A percentile compares a stretch with the other conserved stretches of the same genome.
Conservation (phyloP, 805 yeast species). For the Ogataea trehalophila region DNA sequence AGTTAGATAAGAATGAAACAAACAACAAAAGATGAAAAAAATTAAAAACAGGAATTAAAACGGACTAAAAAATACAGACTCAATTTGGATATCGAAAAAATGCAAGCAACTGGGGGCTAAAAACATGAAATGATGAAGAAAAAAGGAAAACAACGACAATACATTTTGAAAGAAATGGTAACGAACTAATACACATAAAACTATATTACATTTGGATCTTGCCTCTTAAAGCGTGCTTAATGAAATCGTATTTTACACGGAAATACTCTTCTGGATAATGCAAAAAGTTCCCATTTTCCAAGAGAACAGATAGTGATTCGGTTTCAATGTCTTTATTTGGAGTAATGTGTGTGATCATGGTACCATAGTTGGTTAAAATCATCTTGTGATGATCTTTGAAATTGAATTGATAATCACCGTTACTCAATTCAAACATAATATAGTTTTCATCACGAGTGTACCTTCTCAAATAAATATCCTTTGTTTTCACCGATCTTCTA, state of each 20-base stretch:
- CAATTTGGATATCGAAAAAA: not conserved
- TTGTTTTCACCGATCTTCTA: conserved; percentile 41
- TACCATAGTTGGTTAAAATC: conserved; percentile 72
- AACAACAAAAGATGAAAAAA: not conserved
- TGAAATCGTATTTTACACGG: conserved; percentile 47
- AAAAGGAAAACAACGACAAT: conserved; percentile 13
- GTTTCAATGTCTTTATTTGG: conserved; percentile 71
- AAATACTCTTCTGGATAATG: conserved; percentile 42
- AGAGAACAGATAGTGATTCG: conserved; percentile 45
- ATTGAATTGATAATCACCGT: conserved; percentile 90
- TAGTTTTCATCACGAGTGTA: conserved; percentile 74
- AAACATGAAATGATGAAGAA: not conserved
- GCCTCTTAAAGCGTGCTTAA: conserved; percentile 61
- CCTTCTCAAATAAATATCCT: conserved; percentile 73
- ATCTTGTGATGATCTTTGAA: conserved; percentile 93
- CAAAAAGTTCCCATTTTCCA: conserved; percentile 38
- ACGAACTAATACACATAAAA: conserved; percentile 3
- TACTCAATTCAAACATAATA: conserved; percentile 90
- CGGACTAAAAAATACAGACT: not conserved
- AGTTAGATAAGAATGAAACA: not conserved
- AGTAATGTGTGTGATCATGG: conserved; percentile 73
- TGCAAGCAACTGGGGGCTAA: not conserved
- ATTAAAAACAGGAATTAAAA: no score
- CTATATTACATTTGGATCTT: conserved; percentile 22
- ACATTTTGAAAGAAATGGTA: conserved; percentile 22